Evolutionary conservation across 2,329 filamentous ascomycete species (phyloP).

Genomic region (Leptosphaerulina australis): DNA sequence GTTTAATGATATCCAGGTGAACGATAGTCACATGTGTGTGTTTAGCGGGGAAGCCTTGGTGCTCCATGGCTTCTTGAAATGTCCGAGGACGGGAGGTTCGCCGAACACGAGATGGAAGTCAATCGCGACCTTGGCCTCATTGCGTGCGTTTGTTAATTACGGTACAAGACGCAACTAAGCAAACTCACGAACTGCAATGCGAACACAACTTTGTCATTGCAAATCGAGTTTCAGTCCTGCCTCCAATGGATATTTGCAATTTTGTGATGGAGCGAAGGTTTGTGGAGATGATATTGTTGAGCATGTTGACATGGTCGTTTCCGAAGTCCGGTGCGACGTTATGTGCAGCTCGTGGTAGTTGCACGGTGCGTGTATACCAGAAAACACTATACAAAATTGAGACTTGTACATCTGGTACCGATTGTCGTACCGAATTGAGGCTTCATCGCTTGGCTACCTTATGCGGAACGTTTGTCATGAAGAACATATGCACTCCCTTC

Average conservation of each 20-base stretch:
- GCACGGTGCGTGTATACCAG: not conserved
- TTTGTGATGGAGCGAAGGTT: not conserved
- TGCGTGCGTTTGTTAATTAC: not conserved
- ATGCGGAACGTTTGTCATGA: not conserved
- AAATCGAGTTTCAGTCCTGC: not conserved
- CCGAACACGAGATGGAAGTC: not conserved
- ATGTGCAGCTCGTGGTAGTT: not conserved
- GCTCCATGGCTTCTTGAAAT: not conserved
- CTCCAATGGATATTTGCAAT: not conserved
- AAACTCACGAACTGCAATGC: not conserved
- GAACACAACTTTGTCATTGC: not conserved
- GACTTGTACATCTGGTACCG: too few species aligned
- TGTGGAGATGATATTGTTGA: not conserved
- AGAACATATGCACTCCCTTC: too few species aligned
- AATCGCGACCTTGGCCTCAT: not conserved
- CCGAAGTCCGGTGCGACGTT: not conserved
- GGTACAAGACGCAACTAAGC: not conserved
- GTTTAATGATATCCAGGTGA: not conserved
- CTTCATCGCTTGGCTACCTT: not conserved
- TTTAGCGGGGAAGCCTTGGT: not conserved
- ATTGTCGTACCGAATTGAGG: not conserved
- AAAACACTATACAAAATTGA: not conserved
- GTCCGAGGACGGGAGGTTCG: not conserved
- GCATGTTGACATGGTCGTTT: not conserved
- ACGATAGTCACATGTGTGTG: not conserved